Conservation (phyloP, 2,329 filamentous ascomycete species). For the Hirsutella thompsonii region DNA sequence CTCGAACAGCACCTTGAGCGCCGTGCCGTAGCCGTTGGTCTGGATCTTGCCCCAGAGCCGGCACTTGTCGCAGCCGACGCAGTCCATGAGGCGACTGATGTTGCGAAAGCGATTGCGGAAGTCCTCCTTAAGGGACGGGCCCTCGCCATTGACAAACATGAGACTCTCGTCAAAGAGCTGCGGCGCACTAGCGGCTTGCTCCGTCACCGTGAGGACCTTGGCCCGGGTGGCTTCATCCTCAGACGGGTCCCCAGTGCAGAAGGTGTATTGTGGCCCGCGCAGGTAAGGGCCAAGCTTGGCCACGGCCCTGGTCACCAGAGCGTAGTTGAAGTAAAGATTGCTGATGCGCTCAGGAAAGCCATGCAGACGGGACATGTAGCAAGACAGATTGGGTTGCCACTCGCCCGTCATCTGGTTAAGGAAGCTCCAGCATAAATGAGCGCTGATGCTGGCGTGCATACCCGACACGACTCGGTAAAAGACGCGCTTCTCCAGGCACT, state of each 20-base stretch:
- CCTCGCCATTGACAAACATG: constrained; percentile 79
- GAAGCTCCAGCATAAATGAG: constrained; percentile 92
- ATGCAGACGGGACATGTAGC: constrained; percentile 81
- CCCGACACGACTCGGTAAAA: constrained; percentile 92
- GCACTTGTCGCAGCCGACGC: constrained; percentile 97
- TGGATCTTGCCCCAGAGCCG: constrained; percentile 96
- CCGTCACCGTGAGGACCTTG: constrained; percentile 67
- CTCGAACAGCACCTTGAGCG: constrained; percentile 91
- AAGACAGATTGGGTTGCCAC: constrained; percentile 83
- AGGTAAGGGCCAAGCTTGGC: constrained; percentile 81
- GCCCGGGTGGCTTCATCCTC: constrained; percentile 71
- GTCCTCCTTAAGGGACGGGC: constrained; percentile 79
- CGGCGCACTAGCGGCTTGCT: constrained; percentile 53
- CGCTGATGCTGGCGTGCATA: constrained; percentile 96
- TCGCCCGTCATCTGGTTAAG: constrained; percentile 87
- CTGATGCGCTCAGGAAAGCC: constrained; percentile 79
- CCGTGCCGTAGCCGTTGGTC: constrained; percentile 86
- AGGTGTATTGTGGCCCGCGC: constrained; percentile 58
- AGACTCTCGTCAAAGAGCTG: constrained; percentile 88
- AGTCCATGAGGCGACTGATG: constrained; percentile 94
- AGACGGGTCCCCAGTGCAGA: constrained; percentile 72
- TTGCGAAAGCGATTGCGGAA: constrained; percentile 97
- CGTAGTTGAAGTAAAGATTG: constrained; percentile 99
- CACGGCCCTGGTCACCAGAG: constrained; percentile 80
- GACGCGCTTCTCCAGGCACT: constrained; percentile 96